These are phyloP conservation scores for Candida pseudoglaebosa DNA, from an alignment of 805 yeast species.

Conservation along the genomic window DNA sequence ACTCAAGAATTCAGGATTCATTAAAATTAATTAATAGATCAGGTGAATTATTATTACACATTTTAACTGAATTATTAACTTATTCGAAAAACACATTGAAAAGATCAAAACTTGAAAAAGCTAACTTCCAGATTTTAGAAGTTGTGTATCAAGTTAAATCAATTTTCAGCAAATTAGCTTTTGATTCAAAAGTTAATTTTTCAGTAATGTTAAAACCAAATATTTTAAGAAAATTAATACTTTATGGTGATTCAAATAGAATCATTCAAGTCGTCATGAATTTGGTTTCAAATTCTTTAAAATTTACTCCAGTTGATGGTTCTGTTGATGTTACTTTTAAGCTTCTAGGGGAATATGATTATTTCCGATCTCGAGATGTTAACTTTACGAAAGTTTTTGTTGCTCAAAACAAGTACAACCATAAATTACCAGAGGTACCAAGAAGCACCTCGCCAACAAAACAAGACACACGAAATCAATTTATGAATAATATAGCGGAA, in stretches of 20 bases:
- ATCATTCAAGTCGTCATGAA: slow-evolving; percentile 92
- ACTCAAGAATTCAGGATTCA: slow-evolving; percentile 63
- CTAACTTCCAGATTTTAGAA: slow-evolving; percentile 75
- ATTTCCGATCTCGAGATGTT: slow-evolving; percentile 33
- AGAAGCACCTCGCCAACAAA: not conserved
- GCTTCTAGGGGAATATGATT: slow-evolving; percentile 70
- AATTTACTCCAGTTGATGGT: slow-evolving; percentile 90
- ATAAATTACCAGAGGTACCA: slow-evolving; percentile 5
- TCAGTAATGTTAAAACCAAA: slow-evolving; percentile 62
- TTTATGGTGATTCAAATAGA: slow-evolving; percentile 86
- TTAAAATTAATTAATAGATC: slow-evolving; percentile 81
- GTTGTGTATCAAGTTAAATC: slow-evolving; percentile 81
- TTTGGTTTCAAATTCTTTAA: slow-evolving; percentile 82
- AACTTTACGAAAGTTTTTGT: slow-evolving; percentile 47
- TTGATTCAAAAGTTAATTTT: slow-evolving; percentile 70
- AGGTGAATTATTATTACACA: slow-evolving; percentile 85
- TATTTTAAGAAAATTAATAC: slow-evolving; percentile 53
- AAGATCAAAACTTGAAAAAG: slow-evolving; percentile 75
- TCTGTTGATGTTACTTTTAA: slow-evolving; percentile 61
- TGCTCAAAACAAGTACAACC: slow-evolving; percentile 14
- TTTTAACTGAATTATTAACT: slow-evolving; percentile 84
- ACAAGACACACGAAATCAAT: not conserved
- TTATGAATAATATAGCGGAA: not conserved
- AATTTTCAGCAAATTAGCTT: slow-evolving; percentile 76
- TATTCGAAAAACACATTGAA: slow-evolving; percentile 90